A percentile compares a stretch with the other conserved stretches of the same genome.
These are phyloP conservation scores for sunflower (Helianthus annuus) DNA, from an alignment of 129 eudicot genomes.

Conservation along the genomic window HanXRQr2.0-SUNRISE NC_035447.2:1810993-1811492, in stretches of 20 bases:
- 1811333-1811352: slow-evolving; percentile 1
- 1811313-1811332: slow-evolving; percentile 2
- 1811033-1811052: background rate
- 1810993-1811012: slow-evolving; percentile 21
- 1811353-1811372: slow-evolving; percentile 10
- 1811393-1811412: slow-evolving; percentile 14
- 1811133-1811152: too few species aligned
- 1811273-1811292: slow-evolving; percentile 7
- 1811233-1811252: slow-evolving; percentile 26
- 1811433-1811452: background rate
- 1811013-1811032: slow-evolving; percentile 1
- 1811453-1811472: background rate
- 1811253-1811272: slow-evolving; percentile 8
- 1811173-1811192: background rate
- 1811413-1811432: slow-evolving; percentile 14
- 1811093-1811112: too few species aligned
- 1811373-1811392: background rate
- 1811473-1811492: slow-evolving; percentile 1
- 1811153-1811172: background rate
- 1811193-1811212: slow-evolving; percentile 22
- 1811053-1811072: background rate
- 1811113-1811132: too few species aligned
- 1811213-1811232: slow-evolving; percentile 26
- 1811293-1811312: background rate
- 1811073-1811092: too few species aligned